These are phyloP conservation scores for Chalciporus chontae DNA, from an alignment of 768 basidiomycete species.

Conservation along the genomic window DNA sequence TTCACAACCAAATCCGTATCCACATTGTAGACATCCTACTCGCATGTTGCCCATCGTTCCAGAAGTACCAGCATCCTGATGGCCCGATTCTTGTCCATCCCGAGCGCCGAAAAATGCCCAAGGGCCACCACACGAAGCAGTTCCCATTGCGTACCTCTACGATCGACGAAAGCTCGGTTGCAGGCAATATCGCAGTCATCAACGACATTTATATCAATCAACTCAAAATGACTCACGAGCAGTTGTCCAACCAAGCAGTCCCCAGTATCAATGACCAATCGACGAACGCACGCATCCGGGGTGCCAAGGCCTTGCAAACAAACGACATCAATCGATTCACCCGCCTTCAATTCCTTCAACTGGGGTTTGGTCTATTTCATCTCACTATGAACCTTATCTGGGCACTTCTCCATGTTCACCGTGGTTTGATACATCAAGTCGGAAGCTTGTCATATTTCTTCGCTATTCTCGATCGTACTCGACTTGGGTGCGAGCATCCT, in stretches of 20 bases:
- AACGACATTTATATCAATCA: slow-evolving; percentile 1
- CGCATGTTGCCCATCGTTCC: not conserved
- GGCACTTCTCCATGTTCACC: slow-evolving; percentile 1
- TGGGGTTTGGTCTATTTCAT: too few relatives aligned
- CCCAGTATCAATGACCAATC: slow-evolving; percentile 1
- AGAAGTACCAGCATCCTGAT: not conserved
- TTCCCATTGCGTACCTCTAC: slow-evolving; percentile 1
- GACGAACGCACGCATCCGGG: not conserved
- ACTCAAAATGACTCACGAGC: not conserved
- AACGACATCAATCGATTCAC: not conserved
- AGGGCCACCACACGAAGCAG: not conserved
- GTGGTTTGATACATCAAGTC: not conserved
- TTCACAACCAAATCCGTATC: not conserved
- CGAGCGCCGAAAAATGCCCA: not conserved
- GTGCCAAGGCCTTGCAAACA: not conserved
- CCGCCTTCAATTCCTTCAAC: not conserved
- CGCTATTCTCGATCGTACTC: slow-evolving; percentile 19
- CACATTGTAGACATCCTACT: slow-evolving; percentile 1
- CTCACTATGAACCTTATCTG: too few relatives aligned
- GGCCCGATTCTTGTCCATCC: not conserved
- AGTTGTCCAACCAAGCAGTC: not conserved
- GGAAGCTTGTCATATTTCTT: slow-evolving; percentile 10
- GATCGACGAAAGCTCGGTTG: slow-evolving; percentile 4
- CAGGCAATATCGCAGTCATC: not conserved
- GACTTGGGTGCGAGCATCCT: slow-evolving; percentile 30